Evolutionary conservation across 208 protist genomes (phyloP).

Genomic region (Crithidia expoeki): DNA sequence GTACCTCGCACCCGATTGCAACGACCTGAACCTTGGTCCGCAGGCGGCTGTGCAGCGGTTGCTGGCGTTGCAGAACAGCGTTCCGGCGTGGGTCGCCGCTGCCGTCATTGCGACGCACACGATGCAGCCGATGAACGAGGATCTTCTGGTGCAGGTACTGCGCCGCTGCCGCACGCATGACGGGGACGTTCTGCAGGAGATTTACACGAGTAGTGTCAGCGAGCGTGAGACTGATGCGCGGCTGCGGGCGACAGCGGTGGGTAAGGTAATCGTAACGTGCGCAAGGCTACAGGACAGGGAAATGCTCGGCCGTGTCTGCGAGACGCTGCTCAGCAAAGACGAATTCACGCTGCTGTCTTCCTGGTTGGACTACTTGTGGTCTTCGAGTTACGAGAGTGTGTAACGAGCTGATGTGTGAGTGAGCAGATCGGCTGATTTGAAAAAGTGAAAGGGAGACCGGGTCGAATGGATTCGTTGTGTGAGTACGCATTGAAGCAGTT

Average conservation of each 20-base stretch:
- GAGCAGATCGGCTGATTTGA: not conserved
- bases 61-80: conserved; percentile 39
- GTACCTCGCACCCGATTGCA: conserved; percentile 48
- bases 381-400: conserved; percentile 11
- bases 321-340: conserved; percentile 47
- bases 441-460: not conserved
- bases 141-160: conserved; percentile 73
- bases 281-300: conserved; percentile 36
- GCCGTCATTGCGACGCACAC: conserved; percentile 47
- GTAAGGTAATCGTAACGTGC: conserved; percentile 41
- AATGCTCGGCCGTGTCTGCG: conserved; percentile 40
- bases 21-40: conserved; percentile 44
- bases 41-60: conserved; percentile 68
- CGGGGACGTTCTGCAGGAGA: conserved; percentile 37
- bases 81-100: conserved; percentile 70
- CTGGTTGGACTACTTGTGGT: conserved; percentile 53
- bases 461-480: too few relatives aligned
- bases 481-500: too few relatives aligned
- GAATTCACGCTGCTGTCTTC: conserved; percentile 60
- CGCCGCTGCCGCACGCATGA: conserved; percentile 64
- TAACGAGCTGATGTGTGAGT: not conserved
- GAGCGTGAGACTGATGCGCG: conserved; percentile 59
- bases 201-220: conserved; percentile 55
- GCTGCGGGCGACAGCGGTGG: conserved; percentile 59
- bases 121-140: conserved; percentile 42